These are phyloP conservation scores for Mortierella sp. DNA, from an alignment of 371 early-diverging fungal species.

Conservation along the genomic window DNA sequence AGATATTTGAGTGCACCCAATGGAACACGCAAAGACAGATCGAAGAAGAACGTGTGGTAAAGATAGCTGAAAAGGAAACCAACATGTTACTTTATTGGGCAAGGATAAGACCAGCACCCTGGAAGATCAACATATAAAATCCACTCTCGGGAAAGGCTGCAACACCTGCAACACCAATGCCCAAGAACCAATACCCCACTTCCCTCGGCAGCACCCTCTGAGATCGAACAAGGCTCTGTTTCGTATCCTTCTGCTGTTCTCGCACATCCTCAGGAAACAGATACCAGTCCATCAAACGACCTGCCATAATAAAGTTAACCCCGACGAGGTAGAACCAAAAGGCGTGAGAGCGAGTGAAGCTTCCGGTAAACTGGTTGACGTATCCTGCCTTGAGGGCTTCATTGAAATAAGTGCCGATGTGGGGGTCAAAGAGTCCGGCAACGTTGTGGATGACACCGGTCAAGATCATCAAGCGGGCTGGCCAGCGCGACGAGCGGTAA, in stretches of 20 bases:
- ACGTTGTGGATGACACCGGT: conserved; percentile 31
- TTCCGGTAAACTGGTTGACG: conserved; percentile 16
- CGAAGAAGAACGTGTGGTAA: too few species aligned
- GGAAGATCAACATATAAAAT: background rate
- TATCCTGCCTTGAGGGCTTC: conserved; percentile 37
- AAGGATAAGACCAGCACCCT: conserved; percentile 6
- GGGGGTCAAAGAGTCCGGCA: background rate
- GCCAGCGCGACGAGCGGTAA: conserved; percentile 50
- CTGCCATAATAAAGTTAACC: conserved; percentile 20
- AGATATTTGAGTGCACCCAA: too few species aligned
- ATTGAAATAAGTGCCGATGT: background rate
- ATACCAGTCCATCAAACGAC: conserved; percentile 28
- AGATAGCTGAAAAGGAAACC: too few species aligned
- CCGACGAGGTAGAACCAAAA: conserved; percentile 44
- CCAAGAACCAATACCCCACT: conserved; percentile 12
- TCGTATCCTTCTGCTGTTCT: background rate
- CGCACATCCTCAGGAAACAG: conserved; percentile 27
- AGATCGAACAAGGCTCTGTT: background rate
- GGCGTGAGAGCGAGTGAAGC: conserved; percentile 14
- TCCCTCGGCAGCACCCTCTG: background rate
- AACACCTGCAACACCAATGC: conserved; percentile 4
- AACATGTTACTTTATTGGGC: background rate
- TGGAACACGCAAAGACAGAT: too few species aligned
- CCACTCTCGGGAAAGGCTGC: background rate
- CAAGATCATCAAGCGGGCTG: conserved; percentile 28